Base-by-base conservation (phyloP, 768 basidiomycete genomes). In the Butyriboletus loyo region DNA sequence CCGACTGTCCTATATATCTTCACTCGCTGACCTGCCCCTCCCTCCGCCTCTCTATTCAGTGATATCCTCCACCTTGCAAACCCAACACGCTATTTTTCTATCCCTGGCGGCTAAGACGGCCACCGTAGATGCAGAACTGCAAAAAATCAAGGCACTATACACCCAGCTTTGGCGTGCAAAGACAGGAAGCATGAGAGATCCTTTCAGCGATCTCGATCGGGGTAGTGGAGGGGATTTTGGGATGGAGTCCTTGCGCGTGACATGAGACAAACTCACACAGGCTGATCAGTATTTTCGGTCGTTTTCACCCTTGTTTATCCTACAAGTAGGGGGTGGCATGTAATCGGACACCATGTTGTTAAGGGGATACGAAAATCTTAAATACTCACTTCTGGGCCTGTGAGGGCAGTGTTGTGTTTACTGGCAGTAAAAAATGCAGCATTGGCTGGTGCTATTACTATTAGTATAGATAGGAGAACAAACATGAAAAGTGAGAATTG, bases 171-270 rank as follows among this genome's bases (percentile, higher is more conserved):
- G 88, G 87, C 82, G 87, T 13, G 75, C 81, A 17, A 84, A 85
- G 66, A 92, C 87, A 15, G 90, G 90, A 28, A 92, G 89, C 60
- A 83, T 85, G 68, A 75, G 90, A 53, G 89, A 92, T 66, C 91
- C 91, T 8, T 93, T 92, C 65, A 83, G 85, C 57, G 76, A 77
- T 30, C 62, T 69, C 25, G 72, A 72, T 53, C 69, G 73, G n/a
- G 72, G 73, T 2, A 64, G 51, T 34, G 72, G 70, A 11, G 64
- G 66, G 15, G 79, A 79, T 42, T 75, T 81, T 41, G 80, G 79
- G 35, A 62, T 81, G 59, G 68, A 69, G 27, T 61, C 67, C 0
- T 40, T 69, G 44, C 65, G 54, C 7, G 40, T 64, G 41, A 53
- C 55, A 17, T 68, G 42, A 64, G 19, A 17, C 17, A n/a, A 6